These are phyloP conservation scores for Emmonsiellopsis sp. DNA, from an alignment of 2,329 filamentous ascomycete species.

Conservation along the genomic window DNA sequence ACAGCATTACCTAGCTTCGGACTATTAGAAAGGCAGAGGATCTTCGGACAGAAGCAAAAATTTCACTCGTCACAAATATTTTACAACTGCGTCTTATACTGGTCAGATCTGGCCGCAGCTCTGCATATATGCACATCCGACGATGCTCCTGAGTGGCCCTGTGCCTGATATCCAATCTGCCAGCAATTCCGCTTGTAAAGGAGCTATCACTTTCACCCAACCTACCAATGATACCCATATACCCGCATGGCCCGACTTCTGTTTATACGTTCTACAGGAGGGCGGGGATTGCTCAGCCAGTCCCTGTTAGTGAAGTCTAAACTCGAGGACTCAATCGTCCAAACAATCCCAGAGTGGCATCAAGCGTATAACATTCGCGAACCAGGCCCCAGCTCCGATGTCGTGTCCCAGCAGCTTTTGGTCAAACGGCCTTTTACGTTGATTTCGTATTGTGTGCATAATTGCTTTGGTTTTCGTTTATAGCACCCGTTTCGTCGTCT, in stretches of 20 bases:
- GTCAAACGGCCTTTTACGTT: background rate
- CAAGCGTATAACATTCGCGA: background rate
- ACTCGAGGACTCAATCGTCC: background rate
- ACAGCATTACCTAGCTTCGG: constrained; percentile 58
- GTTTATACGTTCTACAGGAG: background rate
- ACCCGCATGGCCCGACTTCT: background rate
- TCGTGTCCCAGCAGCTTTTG: background rate
- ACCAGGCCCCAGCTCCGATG: background rate
- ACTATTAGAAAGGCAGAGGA: constrained; percentile 57
- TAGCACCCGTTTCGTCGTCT: background rate
- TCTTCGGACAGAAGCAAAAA: constrained; percentile 25
- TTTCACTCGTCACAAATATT: constrained; percentile 22
- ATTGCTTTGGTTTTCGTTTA: constrained; percentile 3
- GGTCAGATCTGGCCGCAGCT: constrained; percentile 1
- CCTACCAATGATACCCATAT: background rate
- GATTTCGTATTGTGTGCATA: constrained; percentile 4
- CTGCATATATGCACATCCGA: constrained; percentile 8
- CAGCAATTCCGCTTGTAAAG: constrained; percentile 5
- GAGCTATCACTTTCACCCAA: constrained; percentile 1
- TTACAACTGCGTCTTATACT: constrained; percentile 1
- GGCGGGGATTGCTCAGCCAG: background rate
- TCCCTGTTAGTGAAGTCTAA: background rate
- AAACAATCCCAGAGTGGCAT: background rate
- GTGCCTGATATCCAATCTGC: background rate
- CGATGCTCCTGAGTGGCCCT: background rate